Base-by-base conservation (phyloP, 306 rosid species). In the Vicia sativa region DNA sequence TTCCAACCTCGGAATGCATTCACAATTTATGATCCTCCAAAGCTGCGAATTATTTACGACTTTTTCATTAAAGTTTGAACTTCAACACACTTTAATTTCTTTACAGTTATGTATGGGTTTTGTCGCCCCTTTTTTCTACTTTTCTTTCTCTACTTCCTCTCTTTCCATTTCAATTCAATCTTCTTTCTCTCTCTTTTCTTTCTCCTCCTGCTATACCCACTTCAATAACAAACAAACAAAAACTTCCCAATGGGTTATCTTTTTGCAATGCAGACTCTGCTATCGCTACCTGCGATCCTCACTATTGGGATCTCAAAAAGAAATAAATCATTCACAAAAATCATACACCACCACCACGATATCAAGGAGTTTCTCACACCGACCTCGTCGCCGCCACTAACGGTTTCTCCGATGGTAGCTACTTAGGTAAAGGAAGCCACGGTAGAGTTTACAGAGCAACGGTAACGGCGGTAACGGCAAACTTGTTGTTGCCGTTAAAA, bases 401-500 rank as follows among this genome's bases (percentile, higher is more conserved):
- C 10, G 69, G 56, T 2, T 92, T 92, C 86, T 84, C 97, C 35
- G 70, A 87, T 0, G 89, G 81, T 0, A 77, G 26, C 78, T 92
- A 90, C 57, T 29, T 92, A 0, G 97, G 97, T 37, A 84, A 86
- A 71, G 97, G 96, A 13, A 92, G 97, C 80, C 96, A 92, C 45
- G 96, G 96, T 15, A 79, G 83, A 35, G 96, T 92, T 15, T 87
- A 92, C 77, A 80, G 19, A 66, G 97, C 92, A n/a, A 16, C 71
- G 87, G 87, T 0, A 83, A n/a, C n/a, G n/a, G n/a, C n/a, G n/a
- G n/a, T n/a, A n/a, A n/a, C n/a, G n/a, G n/a, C n/a, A n/a, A 57
- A 8, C 87, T 90, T 45, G 0, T 85, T 19, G 98, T 85, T 62
- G 98, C 98, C 18, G 96, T 87, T 11, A 92, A 92, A 49, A 85